Percentiles rank a stretch among this genome's conserved stretches.
phyloP scores from a whole-genome alignment of 1,139 yeast species.

The Geotrichum aggregatum region DNA sequence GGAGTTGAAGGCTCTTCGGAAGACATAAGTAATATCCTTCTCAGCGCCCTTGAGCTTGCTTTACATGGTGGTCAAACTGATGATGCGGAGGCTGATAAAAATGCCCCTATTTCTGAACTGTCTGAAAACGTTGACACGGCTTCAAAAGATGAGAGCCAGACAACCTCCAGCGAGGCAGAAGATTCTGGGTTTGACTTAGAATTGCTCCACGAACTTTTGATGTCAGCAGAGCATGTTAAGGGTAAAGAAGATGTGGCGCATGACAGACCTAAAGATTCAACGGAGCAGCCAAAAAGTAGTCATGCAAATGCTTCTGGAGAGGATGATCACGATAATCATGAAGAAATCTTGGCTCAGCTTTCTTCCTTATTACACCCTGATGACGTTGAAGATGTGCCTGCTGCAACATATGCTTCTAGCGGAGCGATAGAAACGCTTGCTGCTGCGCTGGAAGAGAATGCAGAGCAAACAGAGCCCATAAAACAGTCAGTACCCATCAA shows the following conservation, averaged over 20 bases:
- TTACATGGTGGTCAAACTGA: conserved; percentile 9
- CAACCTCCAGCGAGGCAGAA: background rate
- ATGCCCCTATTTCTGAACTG: background rate
- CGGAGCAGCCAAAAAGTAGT: background rate
- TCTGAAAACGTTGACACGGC: background rate
- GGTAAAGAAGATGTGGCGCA: conserved; percentile 10
- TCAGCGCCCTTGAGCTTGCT: conserved; percentile 15
- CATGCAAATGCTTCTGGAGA: conserved; percentile 35
- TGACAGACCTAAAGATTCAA: background rate
- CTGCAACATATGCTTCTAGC: background rate
- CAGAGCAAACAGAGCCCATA: background rate
- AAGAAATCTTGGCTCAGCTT: conserved; percentile 20
- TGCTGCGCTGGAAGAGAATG: conserved; percentile 1
- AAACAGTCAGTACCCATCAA: background rate
- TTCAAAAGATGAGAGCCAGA: background rate
- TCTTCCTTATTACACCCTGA: conserved; percentile 20
- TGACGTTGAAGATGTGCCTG: conserved; percentile 8
- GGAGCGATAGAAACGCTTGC: conserved; percentile 5
- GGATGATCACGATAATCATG: conserved; percentile 10
- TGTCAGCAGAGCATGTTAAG: conserved; percentile 17
- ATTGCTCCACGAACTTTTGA: conserved; percentile 13
- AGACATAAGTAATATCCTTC: conserved; percentile 15
- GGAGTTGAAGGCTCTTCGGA: background rate
- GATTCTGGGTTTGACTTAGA: conserved; percentile 17
- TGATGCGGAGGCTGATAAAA: background rate